phyloP scores from a whole-genome alignment of 2,329 filamentous ascomycete species.

The Diaporthe ilicicola region DNA sequence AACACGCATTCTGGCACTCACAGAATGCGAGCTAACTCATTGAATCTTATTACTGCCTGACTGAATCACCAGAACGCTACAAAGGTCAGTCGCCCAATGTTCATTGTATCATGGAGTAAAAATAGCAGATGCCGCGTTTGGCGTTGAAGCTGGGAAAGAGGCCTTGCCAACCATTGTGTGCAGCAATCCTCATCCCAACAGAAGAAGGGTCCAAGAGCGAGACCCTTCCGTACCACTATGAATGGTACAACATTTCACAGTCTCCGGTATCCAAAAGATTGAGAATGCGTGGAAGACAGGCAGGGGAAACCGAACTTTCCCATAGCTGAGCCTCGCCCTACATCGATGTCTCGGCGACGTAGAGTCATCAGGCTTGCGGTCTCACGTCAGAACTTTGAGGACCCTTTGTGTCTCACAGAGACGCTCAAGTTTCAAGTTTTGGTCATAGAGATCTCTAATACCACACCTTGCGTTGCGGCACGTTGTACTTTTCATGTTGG shows the following conservation, averaged over 20 bases:
- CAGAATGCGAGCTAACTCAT: background rate
- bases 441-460: background rate
- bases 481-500: background rate
- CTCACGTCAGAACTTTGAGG: background rate
- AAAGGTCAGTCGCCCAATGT: background rate
- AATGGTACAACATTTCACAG: background rate
- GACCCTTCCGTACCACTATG: background rate
- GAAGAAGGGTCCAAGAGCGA: too few relatives aligned
- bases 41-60: too few relatives aligned
- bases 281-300: background rate
- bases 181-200: background rate
- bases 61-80: background rate
- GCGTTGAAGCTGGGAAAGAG: background rate
- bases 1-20: background rate
- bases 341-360: background rate
- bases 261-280: background rate
- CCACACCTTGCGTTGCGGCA: constrained; percentile 1
- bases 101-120: too few relatives aligned
- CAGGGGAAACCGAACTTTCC: background rate
- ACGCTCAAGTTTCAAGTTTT: background rate
- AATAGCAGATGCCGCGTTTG: background rate
- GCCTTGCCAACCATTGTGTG: background rate
- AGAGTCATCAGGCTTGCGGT: background rate
- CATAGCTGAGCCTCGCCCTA: background rate
- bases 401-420: too few relatives aligned